Base-by-base conservation (phyloP, 768 basidiomycete species). In the Russula ochroleuca region DNA sequence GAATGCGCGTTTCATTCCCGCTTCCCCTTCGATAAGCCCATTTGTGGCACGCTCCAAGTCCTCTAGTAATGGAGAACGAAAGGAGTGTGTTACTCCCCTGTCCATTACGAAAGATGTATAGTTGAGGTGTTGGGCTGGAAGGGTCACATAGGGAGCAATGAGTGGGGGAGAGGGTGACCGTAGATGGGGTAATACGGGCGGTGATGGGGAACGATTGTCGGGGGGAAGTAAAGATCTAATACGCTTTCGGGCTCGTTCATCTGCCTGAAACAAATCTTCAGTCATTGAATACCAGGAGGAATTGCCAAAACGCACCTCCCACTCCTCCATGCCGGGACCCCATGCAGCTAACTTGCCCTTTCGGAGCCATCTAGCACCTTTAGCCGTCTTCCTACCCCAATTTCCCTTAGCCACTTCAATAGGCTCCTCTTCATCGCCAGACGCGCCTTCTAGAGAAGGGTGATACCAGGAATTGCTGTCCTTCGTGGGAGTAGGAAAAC, bases 21-120 rank as follows among this genome's bases (percentile, higher is more conserved):
- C 84, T 72, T 94, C 92, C 21, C 90, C 90, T 75, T 93, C 90
- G 52, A 94, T 88, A 50, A 94, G 82, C 49, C 84, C 85, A 71
- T 90, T 92, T 11, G 91, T 92, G 15, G 91, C 86, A 56, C 87
- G 78, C 67, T 92, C 90, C 15, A 94, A 79, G 69, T 92, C 90
- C 67, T 90, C 86, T 25, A 93, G 75, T 53, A 93, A 75, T 61
- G 78, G 80, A 38, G 91, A 88, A 49, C 91, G 88, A 75, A 92
- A 94, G 5, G 92, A 85, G 72, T 90, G 88, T 19, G 88, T 90
- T 17, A 90, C 84, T 9, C 90, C 82, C 66, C 87, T 89, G 72
- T 94, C 92, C 80, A 93, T 81, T 15, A 94, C 90, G 69, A 92
- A 90, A 0, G 91, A 90, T 21, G 90, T 82, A 74, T 90, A 93